phyloP scores from a whole-genome alignment of 805 yeast genomes.

The Naumovozyma castellii region DNA sequence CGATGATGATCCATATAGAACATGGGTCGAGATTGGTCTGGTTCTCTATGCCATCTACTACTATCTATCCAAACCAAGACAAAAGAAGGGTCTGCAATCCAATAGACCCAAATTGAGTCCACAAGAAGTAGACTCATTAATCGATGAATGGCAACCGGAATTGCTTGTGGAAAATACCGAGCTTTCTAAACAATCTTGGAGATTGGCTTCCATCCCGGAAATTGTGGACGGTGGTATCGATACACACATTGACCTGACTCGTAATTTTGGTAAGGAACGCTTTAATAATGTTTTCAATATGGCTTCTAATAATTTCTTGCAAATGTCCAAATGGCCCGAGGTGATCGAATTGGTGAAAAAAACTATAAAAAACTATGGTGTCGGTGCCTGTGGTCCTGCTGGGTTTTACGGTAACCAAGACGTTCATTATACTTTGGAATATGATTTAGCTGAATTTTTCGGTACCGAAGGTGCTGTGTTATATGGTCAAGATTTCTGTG shows the following conservation, averaged over 20 bases:
- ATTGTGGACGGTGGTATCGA: constrained; percentile 46
- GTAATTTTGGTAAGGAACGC: constrained; percentile 24
- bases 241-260: constrained; percentile 19
- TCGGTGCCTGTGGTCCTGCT: constrained; percentile 98
- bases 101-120: constrained; percentile 52
- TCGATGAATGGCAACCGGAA: constrained; percentile 89
- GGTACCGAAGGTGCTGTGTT: constrained; percentile 71
- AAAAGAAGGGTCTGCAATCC: constrained; percentile 68
- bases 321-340: constrained; percentile 41
- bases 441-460: constrained; percentile 62
- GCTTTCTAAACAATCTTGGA: constrained; percentile 35
- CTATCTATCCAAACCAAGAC: constrained; percentile 57
- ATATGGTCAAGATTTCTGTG: constrained; percentile 87
- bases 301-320: constrained; percentile 62
- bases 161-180: constrained; percentile 62
- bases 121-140: constrained; percentile 68
- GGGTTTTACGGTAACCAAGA: constrained; percentile 95
- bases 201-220: constrained; percentile 52
- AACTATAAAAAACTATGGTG: constrained; percentile 66
- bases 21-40: constrained; percentile 67
- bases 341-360: constrained; percentile 46
- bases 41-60: constrained; percentile 77
- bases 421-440: constrained; percentile 72
- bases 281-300: constrained; percentile 46
- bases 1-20: constrained; percentile 87